A percentile compares a stretch with the other conserved stretches of the same genome.
Evolutionary conservation across 176 grass and related monocot species (phyloP).

Genomic region (Rhynchospora breviuscula): DNA sequence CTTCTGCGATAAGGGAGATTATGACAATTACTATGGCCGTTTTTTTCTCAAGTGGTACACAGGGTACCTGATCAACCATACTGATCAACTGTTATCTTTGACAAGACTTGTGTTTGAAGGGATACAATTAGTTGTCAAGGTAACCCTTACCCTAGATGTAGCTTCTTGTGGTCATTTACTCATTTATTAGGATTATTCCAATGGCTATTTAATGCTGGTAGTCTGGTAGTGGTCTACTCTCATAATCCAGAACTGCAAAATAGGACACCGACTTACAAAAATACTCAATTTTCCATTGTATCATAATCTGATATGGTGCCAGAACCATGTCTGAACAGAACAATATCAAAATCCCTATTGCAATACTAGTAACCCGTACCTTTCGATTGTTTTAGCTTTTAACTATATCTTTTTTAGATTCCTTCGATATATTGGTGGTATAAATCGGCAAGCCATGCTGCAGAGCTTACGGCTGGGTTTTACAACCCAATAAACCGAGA

Average conservation of each 20-base stretch:
- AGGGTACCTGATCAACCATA: constrained; percentile 60
- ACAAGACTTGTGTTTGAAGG: constrained; percentile 87
- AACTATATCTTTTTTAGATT: constrained; percentile 46
- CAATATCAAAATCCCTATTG: neutral
- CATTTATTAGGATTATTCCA: neutral
- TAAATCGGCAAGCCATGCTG: constrained; percentile 71
- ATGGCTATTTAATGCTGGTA: neutral
- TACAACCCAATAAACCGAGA: constrained; percentile 84
- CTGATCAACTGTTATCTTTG: constrained; percentile 73
- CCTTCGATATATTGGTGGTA: constrained; percentile 87
- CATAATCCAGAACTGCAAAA: neutral
- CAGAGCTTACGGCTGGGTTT: constrained; percentile 88
- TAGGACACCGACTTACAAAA: neutral
- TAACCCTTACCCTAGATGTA: constrained; percentile 14
- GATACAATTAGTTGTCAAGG: constrained; percentile 73
- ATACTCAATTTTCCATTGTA: neutral
- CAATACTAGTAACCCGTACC: neutral
- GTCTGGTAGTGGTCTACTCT: neutral
- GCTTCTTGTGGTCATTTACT: constrained; percentile 15
- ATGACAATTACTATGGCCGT: constrained; percentile 76
- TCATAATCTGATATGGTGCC: neutral
- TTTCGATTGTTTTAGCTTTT: neutral
- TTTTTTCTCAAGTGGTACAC: constrained; percentile 99
- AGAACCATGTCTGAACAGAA: neutral
- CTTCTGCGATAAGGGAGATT: constrained; percentile 87